phyloP scores from a whole-genome alignment of 495 filamentous ascomycete species.

The Darksidea phi region DNA sequence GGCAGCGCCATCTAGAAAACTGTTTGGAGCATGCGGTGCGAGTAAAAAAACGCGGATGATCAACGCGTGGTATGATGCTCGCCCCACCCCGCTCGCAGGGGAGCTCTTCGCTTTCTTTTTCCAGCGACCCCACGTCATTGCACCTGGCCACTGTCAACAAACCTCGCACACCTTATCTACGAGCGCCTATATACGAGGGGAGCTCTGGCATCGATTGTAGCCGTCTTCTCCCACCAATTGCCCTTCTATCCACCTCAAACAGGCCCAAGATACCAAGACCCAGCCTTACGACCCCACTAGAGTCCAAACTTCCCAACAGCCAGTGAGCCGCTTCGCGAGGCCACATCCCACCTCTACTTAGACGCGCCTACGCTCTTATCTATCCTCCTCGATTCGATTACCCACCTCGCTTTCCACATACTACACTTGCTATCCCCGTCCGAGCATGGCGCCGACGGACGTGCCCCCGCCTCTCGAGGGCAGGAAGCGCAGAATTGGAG shows the following conservation, averaged over 20 bases:
- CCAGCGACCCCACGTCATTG: conserved; percentile 15
- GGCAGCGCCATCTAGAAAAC: too few relatives aligned
- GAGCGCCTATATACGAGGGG: neutral
- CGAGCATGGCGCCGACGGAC: conserved; percentile 17
- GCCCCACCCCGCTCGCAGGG: too few relatives aligned
- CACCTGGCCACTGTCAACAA: neutral
- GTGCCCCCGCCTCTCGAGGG: conserved; percentile 18
- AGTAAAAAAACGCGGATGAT: too few relatives aligned
- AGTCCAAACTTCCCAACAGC: neutral
- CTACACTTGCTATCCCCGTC: neutral
- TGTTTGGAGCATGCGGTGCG: too few relatives aligned
- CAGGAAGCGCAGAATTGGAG: conserved; percentile 76
- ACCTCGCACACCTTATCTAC: conserved; percentile 4
- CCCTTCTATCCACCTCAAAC: neutral
- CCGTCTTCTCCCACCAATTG: neutral
- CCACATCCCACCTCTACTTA: neutral
- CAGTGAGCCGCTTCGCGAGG: neutral
- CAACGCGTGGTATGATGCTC: too few relatives aligned
- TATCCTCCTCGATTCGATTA: neutral
- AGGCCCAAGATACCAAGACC: neutral
- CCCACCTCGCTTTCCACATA: neutral
- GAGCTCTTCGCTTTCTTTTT: conserved; percentile 3
- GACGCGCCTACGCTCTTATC: neutral
- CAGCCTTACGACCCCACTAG: neutral
- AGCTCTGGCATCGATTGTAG: neutral